Base-by-base conservation (phyloP, 805 yeast genomes). In the Dipodascus geniculatus region DNA sequence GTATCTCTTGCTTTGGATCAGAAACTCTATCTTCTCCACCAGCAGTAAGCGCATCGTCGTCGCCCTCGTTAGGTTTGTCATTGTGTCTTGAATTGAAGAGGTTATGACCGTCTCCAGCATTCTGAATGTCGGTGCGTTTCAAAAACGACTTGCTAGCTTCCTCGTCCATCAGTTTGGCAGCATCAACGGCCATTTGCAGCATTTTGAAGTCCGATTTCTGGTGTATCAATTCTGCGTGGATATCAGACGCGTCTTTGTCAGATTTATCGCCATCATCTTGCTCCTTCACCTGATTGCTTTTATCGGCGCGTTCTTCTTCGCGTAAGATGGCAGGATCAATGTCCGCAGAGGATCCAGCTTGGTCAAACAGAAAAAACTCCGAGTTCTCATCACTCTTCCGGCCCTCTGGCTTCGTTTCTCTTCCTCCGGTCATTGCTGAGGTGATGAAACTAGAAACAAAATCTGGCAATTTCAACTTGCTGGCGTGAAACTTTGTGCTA, bases 301-400 rank as follows among this genome's bases (percentile, higher is more conserved):
- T 55, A 49, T 53, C 56, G 50, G 58, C 53, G 38, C 53, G 55
- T 50, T 57, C 61, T 52, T 63, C 66, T 54, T 61, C 65, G 49
- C 64, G 59, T 17, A 65, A 67, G 51, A 65, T 65, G 52, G 62
- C 68, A 22, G 68, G 68, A 53, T 65, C 68, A 44, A 65, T 65
- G 42, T 38, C 44, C 14, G 44, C 44, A 11, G 54, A 38, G 6
- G 44, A 14, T n/a, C 44, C 44, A 6, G 44, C 64, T 63, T 14
- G 62, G 55, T 38, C 44, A 38, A 38, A 38, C 8, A 38, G 17
- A n/a, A 38, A 38, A 17, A 38, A 38, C 44, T 38, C 44, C 11
- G 44, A 14, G 20, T 38, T 38, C 20, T 38, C 44, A n/a, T 38
- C 44, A 17, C 44, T 38, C 20, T 38, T 38, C 20, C 44, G 44